These are phyloP conservation scores for Endothia cerciana DNA, from an alignment of 2,329 filamentous ascomycete species.

Conservation along the genomic window DNA sequence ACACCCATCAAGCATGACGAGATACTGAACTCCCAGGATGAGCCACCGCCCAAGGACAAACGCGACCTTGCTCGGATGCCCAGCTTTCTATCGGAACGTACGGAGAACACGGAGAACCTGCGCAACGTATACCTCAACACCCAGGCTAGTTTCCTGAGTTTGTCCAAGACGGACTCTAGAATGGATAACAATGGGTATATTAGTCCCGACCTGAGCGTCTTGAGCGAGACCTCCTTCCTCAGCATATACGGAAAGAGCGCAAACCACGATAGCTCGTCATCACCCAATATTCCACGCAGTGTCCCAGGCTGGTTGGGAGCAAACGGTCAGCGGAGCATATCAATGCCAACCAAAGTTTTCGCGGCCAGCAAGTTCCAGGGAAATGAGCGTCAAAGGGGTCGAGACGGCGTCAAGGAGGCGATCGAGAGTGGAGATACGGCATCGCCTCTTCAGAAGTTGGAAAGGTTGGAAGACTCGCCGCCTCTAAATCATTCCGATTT, in stretches of 20 bases:
- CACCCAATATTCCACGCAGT: conserved; percentile 35
- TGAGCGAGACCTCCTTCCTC: conserved; percentile 70
- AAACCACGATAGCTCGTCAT: conserved; percentile 33
- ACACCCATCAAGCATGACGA: conserved; percentile 33
- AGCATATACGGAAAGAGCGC: conserved; percentile 63
- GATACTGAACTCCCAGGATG: background rate
- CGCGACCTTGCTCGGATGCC: conserved; percentile 58
- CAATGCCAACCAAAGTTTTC: conserved; percentile 28
- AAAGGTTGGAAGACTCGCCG: conserved; percentile 43
- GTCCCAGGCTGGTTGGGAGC: conserved; percentile 52
- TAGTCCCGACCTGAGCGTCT: conserved; percentile 65
- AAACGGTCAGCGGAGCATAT: conserved; percentile 48
- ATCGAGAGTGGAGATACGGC: conserved; percentile 31
- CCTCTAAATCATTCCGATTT: conserved; percentile 26
- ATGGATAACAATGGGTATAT: conserved; percentile 46
- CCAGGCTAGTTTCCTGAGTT: conserved; percentile 52
- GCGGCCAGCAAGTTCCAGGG: conserved; percentile 32
- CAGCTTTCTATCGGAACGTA: conserved; percentile 65
- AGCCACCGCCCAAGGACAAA: conserved; percentile 34
- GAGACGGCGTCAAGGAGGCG: conserved; percentile 8
- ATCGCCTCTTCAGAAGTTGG: conserved; percentile 56
- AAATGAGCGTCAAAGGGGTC: background rate
- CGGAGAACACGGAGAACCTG: conserved; percentile 62
- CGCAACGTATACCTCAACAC: conserved; percentile 61
- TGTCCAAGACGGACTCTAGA: conserved; percentile 52